phyloP scores from a whole-genome alignment of 306 rosid species.

The Vicia sativa region DNA sequence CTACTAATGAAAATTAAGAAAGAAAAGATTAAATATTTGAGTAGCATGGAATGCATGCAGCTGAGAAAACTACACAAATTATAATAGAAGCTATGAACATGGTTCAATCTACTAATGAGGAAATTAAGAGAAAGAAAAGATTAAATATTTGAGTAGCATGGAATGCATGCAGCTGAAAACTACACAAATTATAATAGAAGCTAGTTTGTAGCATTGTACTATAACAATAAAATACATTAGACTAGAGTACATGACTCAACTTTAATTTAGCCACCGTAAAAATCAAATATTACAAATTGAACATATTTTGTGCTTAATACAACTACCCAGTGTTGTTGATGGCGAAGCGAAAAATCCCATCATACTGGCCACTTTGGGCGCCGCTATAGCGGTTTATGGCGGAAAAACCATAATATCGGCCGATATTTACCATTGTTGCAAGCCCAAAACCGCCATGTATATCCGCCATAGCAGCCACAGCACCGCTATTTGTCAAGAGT shows the following conservation, averaged over 20 bases:
- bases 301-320: slow-evolving; percentile 15
- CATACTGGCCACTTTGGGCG: too few species aligned
- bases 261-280: slow-evolving; percentile 15
- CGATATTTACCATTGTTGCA: too few species aligned
- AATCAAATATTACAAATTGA: slow-evolving; percentile 18
- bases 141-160: background rate
- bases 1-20: slow-evolving; percentile 4
- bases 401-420: too few species aligned
- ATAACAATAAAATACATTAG: slow-evolving; percentile 17
- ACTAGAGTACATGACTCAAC: slow-evolving; percentile 9
- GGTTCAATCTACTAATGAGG: slow-evolving; percentile 15
- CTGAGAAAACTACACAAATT: slow-evolving; percentile 17
- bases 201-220: background rate
- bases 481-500: background rate
- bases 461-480: too few species aligned
- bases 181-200: slow-evolving; percentile 25
- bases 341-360: too few species aligned
- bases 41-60: slow-evolving; percentile 16
- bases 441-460: too few species aligned
- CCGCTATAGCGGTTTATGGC: too few species aligned
- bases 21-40: background rate
- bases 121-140: background rate
- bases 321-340: background rate
- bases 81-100: slow-evolving; percentile 26
- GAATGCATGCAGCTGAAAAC: slow-evolving; percentile 25